Base-by-base conservation (phyloP, 2,329 filamentous ascomycete genomes). In the Epichloe sylvatica region DNA sequence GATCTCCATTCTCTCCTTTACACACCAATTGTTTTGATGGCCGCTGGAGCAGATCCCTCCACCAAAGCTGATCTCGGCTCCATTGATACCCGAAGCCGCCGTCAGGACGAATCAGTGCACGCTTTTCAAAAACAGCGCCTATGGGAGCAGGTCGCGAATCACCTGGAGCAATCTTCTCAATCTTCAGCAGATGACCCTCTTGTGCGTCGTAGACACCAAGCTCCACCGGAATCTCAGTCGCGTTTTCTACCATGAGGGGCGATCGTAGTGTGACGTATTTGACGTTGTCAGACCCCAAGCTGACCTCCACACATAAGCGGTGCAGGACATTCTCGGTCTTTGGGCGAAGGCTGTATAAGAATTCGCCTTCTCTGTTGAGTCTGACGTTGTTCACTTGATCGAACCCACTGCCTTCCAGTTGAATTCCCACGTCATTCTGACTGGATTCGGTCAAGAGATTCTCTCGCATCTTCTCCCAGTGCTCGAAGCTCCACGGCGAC, bases 261-360 rank as follows among this genome's bases (percentile, higher is more conserved):
- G 91, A 97, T 25, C 92, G 80, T 60, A 98, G 82, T 1, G 90
- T 98, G 60, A 98, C 94, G 63, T 94, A 94, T 70, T 98, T 98
- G 69, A 98, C 86, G 60, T 97, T 97, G 70, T 98, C 91, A 0
- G 80, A 71, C n/a, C 89, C 92, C 23, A 98, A 75, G 48, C 80
- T 87, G 48, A 98, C 84, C 51, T 98, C 92, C 0, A 97, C 90
- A 23, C 97, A 80, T 17, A 98, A 77, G 21, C 90, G 84, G 64
- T 98, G 94, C 55, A 91, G 75, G 3, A 95, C 76, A 51, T 85
- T 78, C 59, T 95, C 85, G 53, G 88, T 84, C 64, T 89, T 86
- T 2, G 94, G 92, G 51, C 87, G 85, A 43, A 98, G 74, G 46
- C 84, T 87, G 69, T 95, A 98, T 21, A 97, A 66, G 44, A 83